Evolutionary conservation across 2,329 filamentous ascomycete species (phyloP), one percentile per base, ranked within the genome.

Genomic region (Rutstroemia sp.): DNA sequence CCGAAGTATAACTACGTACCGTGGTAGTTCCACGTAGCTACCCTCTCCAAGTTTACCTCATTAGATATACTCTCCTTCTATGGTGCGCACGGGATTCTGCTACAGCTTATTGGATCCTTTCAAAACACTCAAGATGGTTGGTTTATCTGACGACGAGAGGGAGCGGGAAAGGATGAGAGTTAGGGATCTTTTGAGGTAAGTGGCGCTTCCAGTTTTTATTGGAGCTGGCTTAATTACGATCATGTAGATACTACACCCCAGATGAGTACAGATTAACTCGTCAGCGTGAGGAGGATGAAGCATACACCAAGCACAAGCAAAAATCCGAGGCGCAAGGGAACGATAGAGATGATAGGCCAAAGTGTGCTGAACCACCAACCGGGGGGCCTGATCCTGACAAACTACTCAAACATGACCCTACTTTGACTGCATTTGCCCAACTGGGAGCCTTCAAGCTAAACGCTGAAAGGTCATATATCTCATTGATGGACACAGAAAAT

Each of bases 381-480:
- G 54, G 53, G 2, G 50, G 41, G 0, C 58, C 56, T 8, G 46
- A 56, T n/a, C 46, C 55, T 30, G 18, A 45, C 4, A 49, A 58
- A 4, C 27, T 53, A 16, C 54, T 58, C 19, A 34, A 19, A 6
- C 59, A 62, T 49, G 77, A 74, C 63, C 72, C 73, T 1, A 72
- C 71, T 34, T 69, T 78, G 39, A 70, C 70, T 5, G 71, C 72
- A 1, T 71, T 74, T 53, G 69, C 77, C 0, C 78, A 80, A 63
- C 71, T 81, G 6, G 74, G 72, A 4, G 71, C 76, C 0, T 68
- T 79, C 16, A 71, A 75, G 0, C 66, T 80, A 47, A 66, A 73
- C 21, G 72, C 72, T 34, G 71, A 74, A 55, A 73, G 77, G 7
- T 71, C 69, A 42, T 73, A 80, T 61, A 72, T 80, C n/a, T 75